These are phyloP conservation scores for Capsella rubella DNA, from an alignment of 441 rosid species.

Conservation along the genomic window DNA sequence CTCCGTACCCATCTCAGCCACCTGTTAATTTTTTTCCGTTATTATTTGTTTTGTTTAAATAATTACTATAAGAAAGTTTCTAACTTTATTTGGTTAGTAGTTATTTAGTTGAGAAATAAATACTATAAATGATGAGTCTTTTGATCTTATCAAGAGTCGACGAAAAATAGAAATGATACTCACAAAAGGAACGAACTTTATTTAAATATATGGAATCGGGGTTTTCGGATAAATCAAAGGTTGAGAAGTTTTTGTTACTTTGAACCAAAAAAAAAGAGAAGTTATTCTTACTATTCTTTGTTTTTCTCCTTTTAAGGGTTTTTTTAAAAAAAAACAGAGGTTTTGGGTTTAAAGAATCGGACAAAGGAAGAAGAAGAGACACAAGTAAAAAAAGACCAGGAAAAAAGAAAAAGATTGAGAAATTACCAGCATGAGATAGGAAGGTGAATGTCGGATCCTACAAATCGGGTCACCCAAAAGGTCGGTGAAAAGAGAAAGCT, in stretches of 20 bases:
- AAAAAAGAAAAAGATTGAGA: too few relatives aligned
- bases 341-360: background rate
- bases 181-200: background rate
- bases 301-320: background rate
- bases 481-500: slow-evolving; percentile 93
- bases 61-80: slow-evolving; percentile 1
- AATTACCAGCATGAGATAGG: slow-evolving; percentile 92
- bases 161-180: background rate
- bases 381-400: background rate
- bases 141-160: slow-evolving; percentile 41
- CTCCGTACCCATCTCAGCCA: slow-evolving; percentile 77
- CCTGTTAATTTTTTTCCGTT: slow-evolving; percentile 50
- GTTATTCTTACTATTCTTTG: background rate
- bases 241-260: background rate
- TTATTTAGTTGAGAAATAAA: slow-evolving; percentile 3
- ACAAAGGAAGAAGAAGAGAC: slow-evolving; percentile 13
- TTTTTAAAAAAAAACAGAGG: background rate
- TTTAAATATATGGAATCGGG: background rate
- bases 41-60: background rate
- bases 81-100: slow-evolving; percentile 19
- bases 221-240: slow-evolving; percentile 12
- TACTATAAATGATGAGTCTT: slow-evolving; percentile 16
- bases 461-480: slow-evolving; percentile 97
- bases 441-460: slow-evolving; percentile 98
- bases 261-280: too few relatives aligned